Conservation (phyloP, 768 basidiomycete species). For the Suillus sp. region DNA sequence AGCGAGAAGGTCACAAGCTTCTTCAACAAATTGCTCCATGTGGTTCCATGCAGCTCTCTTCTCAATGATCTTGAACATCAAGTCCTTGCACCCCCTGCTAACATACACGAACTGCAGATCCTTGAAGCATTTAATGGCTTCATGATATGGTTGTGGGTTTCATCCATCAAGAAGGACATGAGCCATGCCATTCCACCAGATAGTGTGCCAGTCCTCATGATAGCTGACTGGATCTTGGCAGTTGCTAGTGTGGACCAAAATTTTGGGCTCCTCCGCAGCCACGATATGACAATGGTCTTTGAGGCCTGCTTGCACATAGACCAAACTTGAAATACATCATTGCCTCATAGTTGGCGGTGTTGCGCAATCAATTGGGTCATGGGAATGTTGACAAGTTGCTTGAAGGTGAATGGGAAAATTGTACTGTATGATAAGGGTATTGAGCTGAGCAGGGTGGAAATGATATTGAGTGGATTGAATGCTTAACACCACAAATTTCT, state of each 20-base stretch:
- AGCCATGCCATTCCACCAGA: constrained; percentile 29
- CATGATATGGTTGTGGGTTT: constrained; percentile 19
- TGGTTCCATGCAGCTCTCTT: neutral
- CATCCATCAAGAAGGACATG: constrained; percentile 22
- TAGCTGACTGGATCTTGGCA: constrained; percentile 15
- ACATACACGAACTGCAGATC: constrained; percentile 20
- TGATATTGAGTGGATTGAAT: neutral
- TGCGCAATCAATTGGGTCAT: constrained; percentile 3
- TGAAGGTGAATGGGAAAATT: constrained; percentile 4
- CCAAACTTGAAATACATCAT: neutral
- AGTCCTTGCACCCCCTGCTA: constrained; percentile 12
- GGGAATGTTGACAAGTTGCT: constrained; percentile 2
- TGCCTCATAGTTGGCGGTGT: constrained; percentile 7
- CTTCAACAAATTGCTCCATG: constrained; percentile 4
- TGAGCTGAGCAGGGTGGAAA: constrained; percentile 8
- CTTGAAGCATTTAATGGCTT: constrained; percentile 20
- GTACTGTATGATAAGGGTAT: constrained; percentile 4
- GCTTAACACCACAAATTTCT: neutral
- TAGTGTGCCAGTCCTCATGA: constrained; percentile 21
- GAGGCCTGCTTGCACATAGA: neutral
- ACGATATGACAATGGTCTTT: constrained; percentile 12
- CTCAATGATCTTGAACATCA: constrained; percentile 11
- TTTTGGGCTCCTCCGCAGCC: constrained; percentile 13
- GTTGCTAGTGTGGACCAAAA: neutral
- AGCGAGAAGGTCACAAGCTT: constrained; percentile 2